Conservation (phyloP, 352 stramenopile genomes). For the Nothophytophthora sp. region DNA sequence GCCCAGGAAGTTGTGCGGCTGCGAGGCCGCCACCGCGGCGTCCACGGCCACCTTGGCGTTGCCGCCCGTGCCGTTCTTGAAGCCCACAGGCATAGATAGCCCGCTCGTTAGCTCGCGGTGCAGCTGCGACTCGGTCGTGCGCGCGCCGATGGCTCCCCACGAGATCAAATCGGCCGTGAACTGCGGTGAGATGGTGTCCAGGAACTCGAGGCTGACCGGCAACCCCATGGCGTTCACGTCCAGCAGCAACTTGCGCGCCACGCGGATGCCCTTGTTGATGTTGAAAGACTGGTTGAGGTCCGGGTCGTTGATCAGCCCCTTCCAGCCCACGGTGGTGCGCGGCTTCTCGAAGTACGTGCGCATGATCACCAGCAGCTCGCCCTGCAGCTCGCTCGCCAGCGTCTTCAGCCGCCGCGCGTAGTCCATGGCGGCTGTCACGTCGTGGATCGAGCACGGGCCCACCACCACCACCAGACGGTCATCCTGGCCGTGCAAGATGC, state of each 20-base stretch:
- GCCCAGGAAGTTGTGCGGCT: conserved; percentile 81
- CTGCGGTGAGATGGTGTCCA: conserved; percentile 84
- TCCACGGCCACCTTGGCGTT: conserved; percentile 85
- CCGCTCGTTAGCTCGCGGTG: conserved; percentile 82
- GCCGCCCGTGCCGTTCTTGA: conserved; percentile 86
- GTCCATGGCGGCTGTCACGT: conserved; percentile 71
- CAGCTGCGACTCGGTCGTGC: conserved; percentile 84
- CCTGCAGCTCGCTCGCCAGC: conserved; percentile 52
- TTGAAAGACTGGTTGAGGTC: conserved; percentile 85
- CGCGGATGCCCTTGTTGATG: conserved; percentile 88
- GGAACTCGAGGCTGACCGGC: conserved; percentile 75
- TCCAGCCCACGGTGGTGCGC: conserved; percentile 84
- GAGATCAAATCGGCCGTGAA: conserved; percentile 80
- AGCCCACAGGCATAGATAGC: conserved; percentile 82
- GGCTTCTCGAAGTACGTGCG: conserved; percentile 90
- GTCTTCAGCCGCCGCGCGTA: conserved; percentile 66
- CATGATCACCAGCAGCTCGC: conserved; percentile 85
- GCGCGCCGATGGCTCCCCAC: conserved; percentile 83
- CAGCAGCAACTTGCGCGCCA: conserved; percentile 82
- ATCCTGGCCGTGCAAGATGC: conserved; percentile 64
- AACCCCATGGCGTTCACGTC: conserved; percentile 83
- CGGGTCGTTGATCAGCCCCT: conserved; percentile 87
- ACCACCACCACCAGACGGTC: conserved; percentile 78
- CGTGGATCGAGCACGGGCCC: conserved; percentile 84
- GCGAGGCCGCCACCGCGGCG: conserved; percentile 61